Conservation (phyloP, 345 rosid species). For the Raphanus raphanistrum region DNA sequence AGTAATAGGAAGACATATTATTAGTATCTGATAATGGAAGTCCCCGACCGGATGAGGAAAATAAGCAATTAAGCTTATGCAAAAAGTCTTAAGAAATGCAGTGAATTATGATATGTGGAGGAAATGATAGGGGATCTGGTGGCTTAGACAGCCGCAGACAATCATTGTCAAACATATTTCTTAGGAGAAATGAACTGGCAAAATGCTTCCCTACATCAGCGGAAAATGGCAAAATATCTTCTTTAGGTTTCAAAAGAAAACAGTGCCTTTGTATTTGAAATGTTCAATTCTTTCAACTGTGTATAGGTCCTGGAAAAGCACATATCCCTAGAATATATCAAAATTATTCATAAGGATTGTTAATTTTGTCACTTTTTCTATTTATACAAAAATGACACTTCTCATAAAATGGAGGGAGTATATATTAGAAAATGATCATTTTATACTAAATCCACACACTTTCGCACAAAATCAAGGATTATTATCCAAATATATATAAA, state of each 20-base stretch:
- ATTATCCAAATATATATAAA: no score
- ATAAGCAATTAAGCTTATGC: not conserved
- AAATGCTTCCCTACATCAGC: not conserved
- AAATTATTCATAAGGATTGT: no score
- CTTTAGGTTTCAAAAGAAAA: not conserved
- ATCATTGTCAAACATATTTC: not conserved
- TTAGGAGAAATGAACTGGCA: not conserved
- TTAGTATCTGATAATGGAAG: not conserved
- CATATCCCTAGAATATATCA: not conserved
- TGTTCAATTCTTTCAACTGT: not conserved
- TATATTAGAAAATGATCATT: no score
- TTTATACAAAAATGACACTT: no score
- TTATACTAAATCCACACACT: no score
- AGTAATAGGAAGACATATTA: not conserved
- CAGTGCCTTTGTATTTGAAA: not conserved
- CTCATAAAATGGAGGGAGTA: no score
- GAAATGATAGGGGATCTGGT: not conserved
- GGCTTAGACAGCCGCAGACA: not conserved
- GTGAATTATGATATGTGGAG: not conserved
- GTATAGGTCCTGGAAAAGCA: not conserved
- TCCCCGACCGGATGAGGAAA: not conserved
- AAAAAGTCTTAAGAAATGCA: not conserved
- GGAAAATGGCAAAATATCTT: not conserved
- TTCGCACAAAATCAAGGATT: no score
- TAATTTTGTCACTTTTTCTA: no score